A percentile compares a stretch with the other conserved stretches of the same genome.
These are phyloP conservation scores for Suillus subalutaceus DNA, from an alignment of 768 basidiomycete species.

Conservation along the genomic window DNA sequence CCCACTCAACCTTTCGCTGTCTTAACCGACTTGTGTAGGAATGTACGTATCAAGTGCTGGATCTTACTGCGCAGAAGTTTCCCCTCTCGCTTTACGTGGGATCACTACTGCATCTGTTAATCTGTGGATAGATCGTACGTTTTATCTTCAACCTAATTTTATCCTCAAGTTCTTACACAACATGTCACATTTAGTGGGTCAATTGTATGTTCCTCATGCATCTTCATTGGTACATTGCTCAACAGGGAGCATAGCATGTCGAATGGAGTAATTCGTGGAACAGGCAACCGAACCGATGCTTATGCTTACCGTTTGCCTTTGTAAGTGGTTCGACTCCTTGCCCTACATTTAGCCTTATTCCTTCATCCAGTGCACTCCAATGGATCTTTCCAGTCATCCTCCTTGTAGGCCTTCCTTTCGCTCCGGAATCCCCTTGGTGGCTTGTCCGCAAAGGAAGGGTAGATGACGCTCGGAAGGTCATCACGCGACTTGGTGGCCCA, in stretches of 20 bases:
- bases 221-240: not conserved
- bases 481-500: slow-evolving; percentile 24
- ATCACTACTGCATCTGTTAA: slow-evolving; percentile 29
- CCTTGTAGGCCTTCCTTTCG: slow-evolving; percentile 32
- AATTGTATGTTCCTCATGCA: slow-evolving; percentile 20
- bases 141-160: not conserved
- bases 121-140: slow-evolving; percentile 28
- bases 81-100: slow-evolving; percentile 29
- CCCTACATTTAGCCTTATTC: not conserved
- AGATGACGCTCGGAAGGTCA: slow-evolving; percentile 25
- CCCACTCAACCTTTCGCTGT: not conserved
- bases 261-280: slow-evolving; percentile 27
- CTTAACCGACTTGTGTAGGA: slow-evolving; percentile 13
- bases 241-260: slow-evolving; percentile 20
- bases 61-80: slow-evolving; percentile 31
- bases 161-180: not conserved
- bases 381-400: slow-evolving; percentile 37
- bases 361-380: slow-evolving; percentile 27
- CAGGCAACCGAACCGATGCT: slow-evolving; percentile 22
- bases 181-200: slow-evolving; percentile 20
- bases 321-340: slow-evolving; percentile 15
- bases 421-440: slow-evolving; percentile 38
- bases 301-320: slow-evolving; percentile 32
- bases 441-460: slow-evolving; percentile 32
- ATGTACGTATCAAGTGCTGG: slow-evolving; percentile 29